These are phyloP conservation scores for Asterochloris erici DNA, from an alignment of 139 green algal genomes.

Conservation along the genomic window DNA sequence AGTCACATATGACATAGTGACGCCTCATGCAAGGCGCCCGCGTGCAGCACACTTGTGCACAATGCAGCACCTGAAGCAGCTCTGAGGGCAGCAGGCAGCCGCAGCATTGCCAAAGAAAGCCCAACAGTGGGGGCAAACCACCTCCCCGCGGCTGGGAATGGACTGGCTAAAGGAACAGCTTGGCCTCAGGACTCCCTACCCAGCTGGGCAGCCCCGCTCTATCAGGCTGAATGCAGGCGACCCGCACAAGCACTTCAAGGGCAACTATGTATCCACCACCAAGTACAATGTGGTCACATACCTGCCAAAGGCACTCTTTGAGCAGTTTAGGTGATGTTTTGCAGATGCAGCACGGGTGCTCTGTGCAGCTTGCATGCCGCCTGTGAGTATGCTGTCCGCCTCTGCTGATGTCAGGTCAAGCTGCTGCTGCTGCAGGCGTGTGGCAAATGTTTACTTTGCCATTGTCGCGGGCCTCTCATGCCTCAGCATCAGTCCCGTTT, in stretches of 20 bases:
- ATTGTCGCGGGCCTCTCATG: slow-evolving; percentile 63
- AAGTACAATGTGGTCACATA: slow-evolving; percentile 75
- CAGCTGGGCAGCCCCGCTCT: slow-evolving; percentile 1
- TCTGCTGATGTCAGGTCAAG: background rate
- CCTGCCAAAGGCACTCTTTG: slow-evolving; percentile 63
- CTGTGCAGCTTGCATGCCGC: background rate
- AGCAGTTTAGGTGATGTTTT: slow-evolving; percentile 52
- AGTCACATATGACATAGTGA: too few species aligned
- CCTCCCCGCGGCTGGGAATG: too few species aligned
- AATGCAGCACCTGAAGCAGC: too few species aligned
- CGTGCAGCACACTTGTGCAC: too few species aligned
- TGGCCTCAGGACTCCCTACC: too few species aligned
- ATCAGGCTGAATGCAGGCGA: slow-evolving; percentile 6
- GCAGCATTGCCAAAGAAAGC: too few species aligned
- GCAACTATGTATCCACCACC: slow-evolving; percentile 47
- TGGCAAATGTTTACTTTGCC: slow-evolving; percentile 83
- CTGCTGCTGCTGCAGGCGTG: slow-evolving; percentile 34
- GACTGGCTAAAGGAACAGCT: too few species aligned
- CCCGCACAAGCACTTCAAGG: slow-evolving; percentile 3
- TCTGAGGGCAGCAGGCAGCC: too few species aligned
- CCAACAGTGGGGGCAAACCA: too few species aligned
- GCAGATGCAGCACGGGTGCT: background rate
- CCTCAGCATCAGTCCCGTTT: slow-evolving; percentile 15
- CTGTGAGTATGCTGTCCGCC: background rate
- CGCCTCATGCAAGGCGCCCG: too few species aligned